These are phyloP conservation scores for Karstenula rhodostoma DNA, from an alignment of 2,329 filamentous ascomycete genomes.

Conservation along the genomic window DNA sequence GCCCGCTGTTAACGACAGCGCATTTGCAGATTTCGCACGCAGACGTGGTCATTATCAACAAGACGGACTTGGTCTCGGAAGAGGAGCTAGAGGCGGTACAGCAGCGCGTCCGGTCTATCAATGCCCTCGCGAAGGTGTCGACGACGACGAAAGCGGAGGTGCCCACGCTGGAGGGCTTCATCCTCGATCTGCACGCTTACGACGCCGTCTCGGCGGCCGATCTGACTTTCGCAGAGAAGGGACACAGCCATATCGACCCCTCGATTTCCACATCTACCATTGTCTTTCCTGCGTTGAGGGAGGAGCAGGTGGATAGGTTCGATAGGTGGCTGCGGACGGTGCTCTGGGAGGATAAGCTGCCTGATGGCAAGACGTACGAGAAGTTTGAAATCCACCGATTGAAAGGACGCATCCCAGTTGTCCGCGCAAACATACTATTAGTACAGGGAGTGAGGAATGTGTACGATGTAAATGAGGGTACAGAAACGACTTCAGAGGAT, in stretches of 20 bases:
- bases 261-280: slow-evolving; percentile 86
- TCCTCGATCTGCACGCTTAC: slow-evolving; percentile 93
- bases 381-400: slow-evolving; percentile 84
- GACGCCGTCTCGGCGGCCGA: slow-evolving; percentile 73
- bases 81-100: slow-evolving; percentile 74
- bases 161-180: slow-evolving; percentile 81
- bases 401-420: slow-evolving; percentile 78
- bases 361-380: slow-evolving; percentile 38
- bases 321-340: slow-evolving; percentile 85
- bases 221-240: slow-evolving; percentile 75
- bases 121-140: slow-evolving; percentile 84
- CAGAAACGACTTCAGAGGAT: not conserved
- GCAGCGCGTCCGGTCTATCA: slow-evolving; percentile 81
- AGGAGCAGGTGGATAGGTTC: slow-evolving; percentile 67
- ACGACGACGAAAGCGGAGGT: slow-evolving; percentile 82
- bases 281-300: slow-evolving; percentile 66
- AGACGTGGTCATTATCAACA: slow-evolving; percentile 94
- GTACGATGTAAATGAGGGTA: slow-evolving; percentile 82
- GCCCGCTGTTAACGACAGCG: slow-evolving; percentile 84
- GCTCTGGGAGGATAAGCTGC: slow-evolving; percentile 80
- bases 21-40: slow-evolving; percentile 97
- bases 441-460: slow-evolving; percentile 92
- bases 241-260: slow-evolving; percentile 90
- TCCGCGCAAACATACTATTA: slow-evolving; percentile 73
- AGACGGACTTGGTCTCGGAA: slow-evolving; percentile 80